Conservation (phyloP, 306 rosid genomes). For the Dryas alaskensis region DNA sequence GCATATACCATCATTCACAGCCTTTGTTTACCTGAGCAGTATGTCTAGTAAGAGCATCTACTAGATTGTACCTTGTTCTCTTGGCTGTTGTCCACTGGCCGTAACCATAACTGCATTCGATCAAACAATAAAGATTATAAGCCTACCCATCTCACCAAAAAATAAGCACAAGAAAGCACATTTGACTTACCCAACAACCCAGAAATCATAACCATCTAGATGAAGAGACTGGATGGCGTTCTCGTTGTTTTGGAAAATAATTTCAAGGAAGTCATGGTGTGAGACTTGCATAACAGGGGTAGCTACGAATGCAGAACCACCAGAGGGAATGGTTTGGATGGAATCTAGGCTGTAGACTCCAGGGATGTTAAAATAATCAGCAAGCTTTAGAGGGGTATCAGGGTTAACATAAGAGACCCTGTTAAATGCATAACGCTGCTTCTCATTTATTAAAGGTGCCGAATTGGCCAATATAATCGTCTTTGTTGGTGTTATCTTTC, state of each 20-base stretch:
- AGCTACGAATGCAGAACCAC: slow-evolving; percentile 48
- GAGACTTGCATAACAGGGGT: slow-evolving; percentile 56
- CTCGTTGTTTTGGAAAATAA: slow-evolving; percentile 85
- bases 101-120: slow-evolving; percentile 56
- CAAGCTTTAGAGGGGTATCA: slow-evolving; percentile 93
- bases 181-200: slow-evolving; percentile 83
- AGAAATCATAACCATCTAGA: slow-evolving; percentile 93
- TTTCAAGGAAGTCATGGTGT: slow-evolving; percentile 83
- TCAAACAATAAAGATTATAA: slow-evolving; percentile 25
- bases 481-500: slow-evolving; percentile 60
- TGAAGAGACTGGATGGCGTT: slow-evolving; percentile 79
- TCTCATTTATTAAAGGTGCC: slow-evolving; percentile 74
- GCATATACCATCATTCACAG: not conserved
- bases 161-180: slow-evolving; percentile 5
- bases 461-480: slow-evolving; percentile 66
- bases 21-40: slow-evolving; percentile 68
- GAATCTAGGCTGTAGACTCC: slow-evolving; percentile 59
- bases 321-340: slow-evolving; percentile 59
- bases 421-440: slow-evolving; percentile 75
- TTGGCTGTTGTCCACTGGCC: slow-evolving; percentile 70
- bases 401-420: slow-evolving; percentile 67
- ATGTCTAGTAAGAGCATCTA: slow-evolving; percentile 86
- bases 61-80: slow-evolving; percentile 66
- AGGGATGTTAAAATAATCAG: slow-evolving; percentile 88
- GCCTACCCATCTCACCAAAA: slow-evolving; percentile 1